Evolutionary conservation across 2,329 filamentous ascomycete species (phyloP).

Genomic region (Pseudonectria buxi): DNA sequence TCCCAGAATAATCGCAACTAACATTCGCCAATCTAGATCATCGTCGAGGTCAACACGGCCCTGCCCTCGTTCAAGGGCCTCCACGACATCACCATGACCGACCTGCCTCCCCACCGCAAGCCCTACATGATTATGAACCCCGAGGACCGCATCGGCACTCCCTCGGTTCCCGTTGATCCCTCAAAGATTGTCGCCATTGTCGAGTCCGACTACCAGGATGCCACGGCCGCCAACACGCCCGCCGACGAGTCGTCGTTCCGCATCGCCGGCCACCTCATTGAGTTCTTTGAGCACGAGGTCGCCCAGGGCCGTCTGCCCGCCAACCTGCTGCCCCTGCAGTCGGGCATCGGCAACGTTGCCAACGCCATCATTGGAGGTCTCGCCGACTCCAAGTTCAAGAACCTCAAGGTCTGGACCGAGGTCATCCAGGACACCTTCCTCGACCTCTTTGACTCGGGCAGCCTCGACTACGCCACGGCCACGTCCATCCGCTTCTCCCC

Average conservation of each 20-base stretch:
- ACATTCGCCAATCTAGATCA: conserved; percentile 44
- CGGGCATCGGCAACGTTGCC: conserved; percentile 87
- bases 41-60: conserved; percentile 87
- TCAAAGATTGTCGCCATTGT: conserved; percentile 80
- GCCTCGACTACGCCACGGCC: conserved; percentile 82
- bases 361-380: conserved; percentile 86
- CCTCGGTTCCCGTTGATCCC: conserved; percentile 75
- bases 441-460: conserved; percentile 82
- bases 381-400: conserved; percentile 72
- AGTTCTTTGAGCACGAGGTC: conserved; percentile 80
- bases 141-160: conserved; percentile 79
- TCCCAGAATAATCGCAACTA: conserved; percentile 1
- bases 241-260: conserved; percentile 65
- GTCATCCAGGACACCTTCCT: conserved; percentile 90
- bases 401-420: conserved; percentile 90
- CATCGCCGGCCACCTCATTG: conserved; percentile 75
- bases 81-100: conserved; percentile 87
- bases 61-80: conserved; percentile 79
- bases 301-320: conserved; percentile 66
- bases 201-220: conserved; percentile 77
- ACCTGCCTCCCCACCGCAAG: conserved; percentile 72
- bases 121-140: conserved; percentile 80
- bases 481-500: conserved; percentile 88
- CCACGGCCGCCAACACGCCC: conserved; percentile 65
- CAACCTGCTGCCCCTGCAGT: conserved; percentile 75